These are phyloP conservation scores for Trichophyton mentagrophytes DNA, from an alignment of 2,329 filamentous ascomycete species.

Conservation along the genomic window DNA sequence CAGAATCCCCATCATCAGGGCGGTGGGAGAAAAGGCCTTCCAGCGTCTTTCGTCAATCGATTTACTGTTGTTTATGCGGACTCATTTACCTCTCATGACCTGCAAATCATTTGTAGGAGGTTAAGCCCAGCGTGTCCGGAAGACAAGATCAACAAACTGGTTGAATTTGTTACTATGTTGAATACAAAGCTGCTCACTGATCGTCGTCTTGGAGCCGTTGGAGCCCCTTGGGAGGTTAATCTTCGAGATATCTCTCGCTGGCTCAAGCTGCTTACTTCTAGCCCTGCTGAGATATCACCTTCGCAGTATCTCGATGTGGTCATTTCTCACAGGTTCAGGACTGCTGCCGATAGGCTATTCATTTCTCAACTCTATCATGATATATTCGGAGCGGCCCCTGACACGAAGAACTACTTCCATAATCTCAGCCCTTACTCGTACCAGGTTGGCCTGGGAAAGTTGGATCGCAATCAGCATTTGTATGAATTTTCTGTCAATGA, in stretches of 20 bases:
- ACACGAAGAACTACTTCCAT: slow-evolving; percentile 53
- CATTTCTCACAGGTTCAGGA: slow-evolving; percentile 79
- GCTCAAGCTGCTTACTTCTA: slow-evolving; percentile 57
- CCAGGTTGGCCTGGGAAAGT: slow-evolving; percentile 66
- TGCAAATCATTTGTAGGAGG: slow-evolving; percentile 67
- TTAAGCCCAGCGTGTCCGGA: slow-evolving; percentile 55
- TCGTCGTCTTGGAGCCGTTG: slow-evolving; percentile 42
- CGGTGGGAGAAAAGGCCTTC: slow-evolving; percentile 84
- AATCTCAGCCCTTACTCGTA: slow-evolving; percentile 52
- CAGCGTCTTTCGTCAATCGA: slow-evolving; percentile 91
- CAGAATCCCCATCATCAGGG: slow-evolving; percentile 98
- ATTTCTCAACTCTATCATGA: slow-evolving; percentile 54
- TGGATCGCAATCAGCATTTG: slow-evolving; percentile 44
- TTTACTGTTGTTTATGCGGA: slow-evolving; percentile 98
- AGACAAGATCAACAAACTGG: slow-evolving; percentile 52
- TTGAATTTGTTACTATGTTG: slow-evolving; percentile 67
- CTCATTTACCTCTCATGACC: slow-evolving; percentile 66
- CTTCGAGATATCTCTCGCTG: slow-evolving; percentile 80
- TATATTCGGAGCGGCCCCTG: slow-evolving; percentile 45
- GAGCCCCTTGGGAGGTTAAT: slow-evolving; percentile 91
- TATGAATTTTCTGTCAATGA: slow-evolving; percentile 25
- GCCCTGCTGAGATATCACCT: slow-evolving; percentile 48
- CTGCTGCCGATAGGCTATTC: slow-evolving; percentile 50
- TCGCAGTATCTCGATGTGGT: slow-evolving; percentile 71
- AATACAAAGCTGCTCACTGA: slow-evolving; percentile 55